Evolutionary conservation across 805 yeast genomes (phyloP).

Genomic region (Saccharomyces jurei): DNA sequence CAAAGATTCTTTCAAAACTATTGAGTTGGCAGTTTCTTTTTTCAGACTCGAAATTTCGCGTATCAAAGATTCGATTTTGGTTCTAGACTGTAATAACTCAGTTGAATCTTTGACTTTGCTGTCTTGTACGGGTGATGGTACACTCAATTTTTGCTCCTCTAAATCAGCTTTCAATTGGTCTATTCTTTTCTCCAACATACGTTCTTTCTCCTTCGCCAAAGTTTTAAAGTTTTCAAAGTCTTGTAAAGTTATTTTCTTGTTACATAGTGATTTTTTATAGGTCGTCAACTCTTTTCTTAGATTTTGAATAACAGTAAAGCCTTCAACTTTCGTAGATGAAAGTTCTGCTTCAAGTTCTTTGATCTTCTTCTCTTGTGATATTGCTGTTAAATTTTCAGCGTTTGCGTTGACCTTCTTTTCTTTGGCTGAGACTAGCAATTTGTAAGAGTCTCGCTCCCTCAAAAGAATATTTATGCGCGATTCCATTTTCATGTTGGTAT

Average conservation of each 20-base stretch:
- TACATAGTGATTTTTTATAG: neutral
- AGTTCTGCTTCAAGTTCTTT: neutral
- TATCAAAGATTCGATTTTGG: neutral
- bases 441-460: conserved; percentile 61
- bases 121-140: neutral
- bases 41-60: neutral
- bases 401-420: neutral
- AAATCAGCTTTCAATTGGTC: conserved; percentile 35
- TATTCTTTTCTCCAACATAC: neutral
- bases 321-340: conserved; percentile 50
- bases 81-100: neutral
- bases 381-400: neutral
- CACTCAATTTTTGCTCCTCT: conserved; percentile 44
- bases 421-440: conserved; percentile 19
- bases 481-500: conserved; percentile 43
- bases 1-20: neutral
- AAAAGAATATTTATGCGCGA: conserved; percentile 43
- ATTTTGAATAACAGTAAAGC: conserved; percentile 43
- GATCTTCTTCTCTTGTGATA: neutral
- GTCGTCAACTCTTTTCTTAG: conserved; percentile 28
- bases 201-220: neutral
- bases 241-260: neutral
- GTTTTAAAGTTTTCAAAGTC: neutral
- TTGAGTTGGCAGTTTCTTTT: neutral
- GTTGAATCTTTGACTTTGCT: neutral